phyloP scores from a whole-genome alignment of 345 rosid genomes.

The Cardamine resedifolia region DNA sequence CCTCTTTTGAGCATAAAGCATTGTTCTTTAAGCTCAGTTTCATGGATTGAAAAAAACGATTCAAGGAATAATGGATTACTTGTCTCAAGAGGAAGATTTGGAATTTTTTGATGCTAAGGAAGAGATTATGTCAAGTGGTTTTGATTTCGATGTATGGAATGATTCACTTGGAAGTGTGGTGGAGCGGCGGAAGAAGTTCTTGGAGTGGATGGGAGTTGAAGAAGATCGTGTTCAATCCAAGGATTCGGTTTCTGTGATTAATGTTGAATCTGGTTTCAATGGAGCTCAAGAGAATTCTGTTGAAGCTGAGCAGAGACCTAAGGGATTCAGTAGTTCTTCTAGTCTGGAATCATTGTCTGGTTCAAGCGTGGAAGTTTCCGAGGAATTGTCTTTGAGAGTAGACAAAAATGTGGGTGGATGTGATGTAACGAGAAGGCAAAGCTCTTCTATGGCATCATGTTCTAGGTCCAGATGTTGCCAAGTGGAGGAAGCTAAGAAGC shows the following conservation, averaged over 20 bases:
- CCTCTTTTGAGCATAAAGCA: slow-evolving; percentile 43
- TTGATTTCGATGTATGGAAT: slow-evolving; percentile 45
- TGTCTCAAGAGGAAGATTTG: slow-evolving; percentile 59
- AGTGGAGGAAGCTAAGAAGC: slow-evolving; percentile 39
- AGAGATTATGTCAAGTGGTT: slow-evolving; percentile 47
- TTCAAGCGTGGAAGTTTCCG: slow-evolving; percentile 42
- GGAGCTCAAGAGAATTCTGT: slow-evolving; percentile 40
- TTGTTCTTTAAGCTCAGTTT: slow-evolving; percentile 48
- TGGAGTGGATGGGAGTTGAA: slow-evolving; percentile 50
- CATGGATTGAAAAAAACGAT: slow-evolving; percentile 60
- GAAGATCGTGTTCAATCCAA: slow-evolving; percentile 22
- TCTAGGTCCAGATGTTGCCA: slow-evolving; percentile 28
- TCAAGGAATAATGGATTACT: slow-evolving; percentile 62
- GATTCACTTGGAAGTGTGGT: slow-evolving; percentile 46
- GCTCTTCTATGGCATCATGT: slow-evolving; percentile 46
- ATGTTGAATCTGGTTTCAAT: slow-evolving; percentile 36
- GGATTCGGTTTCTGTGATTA: slow-evolving; percentile 5
- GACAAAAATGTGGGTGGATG: slow-evolving; percentile 30
- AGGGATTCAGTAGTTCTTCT: slow-evolving; percentile 37
- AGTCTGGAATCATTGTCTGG: slow-evolving; percentile 43
- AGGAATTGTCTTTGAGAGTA: slow-evolving; percentile 37
- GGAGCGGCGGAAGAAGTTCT: slow-evolving; percentile 48
- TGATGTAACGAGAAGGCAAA: slow-evolving; percentile 35
- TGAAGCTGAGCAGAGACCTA: slow-evolving; percentile 57
- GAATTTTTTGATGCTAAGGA: slow-evolving; percentile 72